phyloP scores from a whole-genome alignment of 495 filamentous ascomycete species.

The Podospora pseudopauciseta region DNA sequence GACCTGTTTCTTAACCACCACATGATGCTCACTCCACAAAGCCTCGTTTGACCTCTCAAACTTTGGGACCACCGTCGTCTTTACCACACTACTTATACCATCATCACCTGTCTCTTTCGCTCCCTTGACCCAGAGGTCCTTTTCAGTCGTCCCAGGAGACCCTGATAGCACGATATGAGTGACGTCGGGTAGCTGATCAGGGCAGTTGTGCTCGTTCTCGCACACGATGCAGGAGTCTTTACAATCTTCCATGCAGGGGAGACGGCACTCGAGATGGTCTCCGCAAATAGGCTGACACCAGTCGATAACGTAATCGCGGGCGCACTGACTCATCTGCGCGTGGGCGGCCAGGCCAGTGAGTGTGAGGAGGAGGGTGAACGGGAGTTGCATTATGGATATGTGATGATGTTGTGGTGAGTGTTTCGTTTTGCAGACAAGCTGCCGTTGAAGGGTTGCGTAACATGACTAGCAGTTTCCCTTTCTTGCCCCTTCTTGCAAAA shows the following conservation, averaged over 20 bases:
- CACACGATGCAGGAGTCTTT: neutral
- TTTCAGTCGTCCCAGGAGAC: neutral
- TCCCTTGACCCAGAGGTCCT: neutral
- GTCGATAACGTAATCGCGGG: neutral
- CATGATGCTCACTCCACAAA: neutral
- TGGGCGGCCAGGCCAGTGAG: neutral
- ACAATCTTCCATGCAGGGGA: neutral
- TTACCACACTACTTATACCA: neutral
- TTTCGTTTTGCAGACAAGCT: too few species aligned
- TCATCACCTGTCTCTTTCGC: neutral
- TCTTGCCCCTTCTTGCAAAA: too few species aligned
- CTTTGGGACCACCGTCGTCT: neutral
- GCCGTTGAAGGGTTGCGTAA: too few species aligned
- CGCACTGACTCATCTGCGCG: neutral
- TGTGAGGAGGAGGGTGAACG: neutral
- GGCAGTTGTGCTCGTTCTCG: neutral
- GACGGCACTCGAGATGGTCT: neutral
- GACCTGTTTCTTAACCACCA: too few species aligned
- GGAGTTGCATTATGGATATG: too few species aligned
- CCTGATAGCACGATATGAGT: neutral
- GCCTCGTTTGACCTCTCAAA: neutral
- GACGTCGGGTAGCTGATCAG: neutral
- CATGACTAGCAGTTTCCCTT: too few species aligned
- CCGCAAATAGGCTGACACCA: neutral
- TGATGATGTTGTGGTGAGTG: too few species aligned